Evolutionary conservation across 495 filamentous ascomycete genomes (phyloP), one percentile per base, ranked within the genome.

Genomic region (Penicillium soppii): DNA sequence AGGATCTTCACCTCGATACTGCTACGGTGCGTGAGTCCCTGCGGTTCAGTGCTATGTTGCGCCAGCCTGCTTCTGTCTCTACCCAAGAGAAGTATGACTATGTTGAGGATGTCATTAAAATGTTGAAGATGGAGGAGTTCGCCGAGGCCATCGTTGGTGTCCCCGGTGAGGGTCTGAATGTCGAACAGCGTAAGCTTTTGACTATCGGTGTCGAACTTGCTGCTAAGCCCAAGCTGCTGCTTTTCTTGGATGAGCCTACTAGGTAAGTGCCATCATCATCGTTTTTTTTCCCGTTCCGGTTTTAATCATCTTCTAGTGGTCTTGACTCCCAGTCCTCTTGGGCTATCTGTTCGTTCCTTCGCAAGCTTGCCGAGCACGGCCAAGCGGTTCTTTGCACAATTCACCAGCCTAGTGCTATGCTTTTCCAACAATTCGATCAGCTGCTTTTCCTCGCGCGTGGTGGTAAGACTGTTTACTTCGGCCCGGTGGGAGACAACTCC

Each of bases 381-480:
- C 90, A 95, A 66, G 90, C 91, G n/a, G 85, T 96, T 59, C 82
- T 96, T 7, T 94, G 89, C 66, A 96, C 91, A 6, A 96, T 98
- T 53, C 94, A 98, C 68, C 94, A 98, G 65, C 91, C 91, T 2
- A 91, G 86, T 0, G 91, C 90, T 32, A 88, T 95, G 65, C 78
- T 98, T 27, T 95, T 98, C 73, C 87, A 95, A 62, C 80, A 89
- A 48, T 98, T 97, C 60, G 92, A 97, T 66, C 84, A 88, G 20
- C 74, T 97, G 6, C 71, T 94, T 7, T 91, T 95, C 73, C 73
- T 96, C 20, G 82, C 84, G 2, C 82, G 79, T 40, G 90, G 90
- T 33, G 90, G 90, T 33, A 81, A 78, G 58, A 89, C 89, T 0
- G 88, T 95, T 23, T 95, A 96, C 70, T 96, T 92, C 62, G 91